A percentile compares a stretch with the other conserved stretches of the same genome.
These are phyloP conservation scores for Phytophthora pistaciae DNA, from an alignment of 352 stramenopile genomes.

Conservation along the genomic window DNA sequence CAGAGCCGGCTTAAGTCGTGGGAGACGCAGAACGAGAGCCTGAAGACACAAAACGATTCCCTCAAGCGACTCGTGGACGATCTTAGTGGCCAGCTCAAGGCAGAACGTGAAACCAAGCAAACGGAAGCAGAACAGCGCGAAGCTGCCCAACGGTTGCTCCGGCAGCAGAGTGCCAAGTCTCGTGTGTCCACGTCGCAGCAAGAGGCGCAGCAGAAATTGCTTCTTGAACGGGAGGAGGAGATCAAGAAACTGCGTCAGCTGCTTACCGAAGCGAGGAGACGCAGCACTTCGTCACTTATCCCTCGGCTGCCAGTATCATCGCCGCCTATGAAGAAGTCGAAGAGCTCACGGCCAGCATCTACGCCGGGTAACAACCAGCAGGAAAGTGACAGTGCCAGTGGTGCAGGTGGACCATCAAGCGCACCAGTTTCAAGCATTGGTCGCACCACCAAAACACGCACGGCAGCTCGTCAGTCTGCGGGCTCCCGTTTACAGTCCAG, in stretches of 20 bases:
- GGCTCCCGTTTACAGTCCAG: conserved; percentile 30
- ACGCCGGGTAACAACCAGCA: conserved; percentile 40
- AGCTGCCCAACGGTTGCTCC: conserved; percentile 61
- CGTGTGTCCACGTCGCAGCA: conserved; percentile 77
- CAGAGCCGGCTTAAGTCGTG: conserved; percentile 85
- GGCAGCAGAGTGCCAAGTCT: conserved; percentile 74
- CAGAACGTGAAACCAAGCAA: conserved; percentile 74
- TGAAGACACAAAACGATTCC: conserved; percentile 70
- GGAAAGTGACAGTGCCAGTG: conserved; percentile 34
- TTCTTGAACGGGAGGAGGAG: conserved; percentile 83
- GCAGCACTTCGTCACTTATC: conserved; percentile 78
- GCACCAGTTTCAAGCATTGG: conserved; percentile 3
- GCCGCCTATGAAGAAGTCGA: conserved; percentile 55
- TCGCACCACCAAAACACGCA: conserved; percentile 31
- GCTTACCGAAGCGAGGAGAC: conserved; percentile 75
- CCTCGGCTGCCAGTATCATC: conserved; percentile 56
- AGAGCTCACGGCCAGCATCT: conserved; percentile 32
- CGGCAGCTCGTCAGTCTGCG: conserved; percentile 13
- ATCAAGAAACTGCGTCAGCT: conserved; percentile 81
- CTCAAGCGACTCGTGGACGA: conserved; percentile 79
- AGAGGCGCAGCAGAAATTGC: conserved; percentile 67
- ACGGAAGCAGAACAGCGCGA: conserved; percentile 79
- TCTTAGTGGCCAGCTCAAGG: conserved; percentile 72
- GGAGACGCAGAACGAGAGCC: conserved; percentile 70
- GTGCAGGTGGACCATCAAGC: conserved; percentile 12